phyloP scores from a whole-genome alignment of 306 rosid genomes.

The Biancaea sappan region DNA sequence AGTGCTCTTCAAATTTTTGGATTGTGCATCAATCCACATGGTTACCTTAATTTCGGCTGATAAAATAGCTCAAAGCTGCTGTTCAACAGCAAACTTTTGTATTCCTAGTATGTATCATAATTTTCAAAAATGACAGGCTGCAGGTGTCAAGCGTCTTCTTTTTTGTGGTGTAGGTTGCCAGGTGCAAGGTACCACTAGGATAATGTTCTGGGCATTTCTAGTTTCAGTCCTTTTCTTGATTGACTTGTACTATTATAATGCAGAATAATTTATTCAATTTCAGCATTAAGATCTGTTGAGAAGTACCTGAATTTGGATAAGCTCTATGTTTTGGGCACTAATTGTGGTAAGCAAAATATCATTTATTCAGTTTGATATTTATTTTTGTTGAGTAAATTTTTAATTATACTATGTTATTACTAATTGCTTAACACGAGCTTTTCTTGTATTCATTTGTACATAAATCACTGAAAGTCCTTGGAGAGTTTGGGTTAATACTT shows the following conservation, averaged over 20 bases:
- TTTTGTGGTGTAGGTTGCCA: constrained; percentile 99
- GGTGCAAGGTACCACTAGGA: constrained; percentile 75
- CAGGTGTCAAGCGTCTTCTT: constrained; percentile 94
- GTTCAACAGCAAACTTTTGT: background rate
- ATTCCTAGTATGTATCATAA: constrained; percentile 10
- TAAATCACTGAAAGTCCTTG: background rate
- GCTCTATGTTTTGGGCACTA: constrained; percentile 96
- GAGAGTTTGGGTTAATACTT: constrained; percentile 14
- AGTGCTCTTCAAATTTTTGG: background rate
- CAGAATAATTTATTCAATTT: constrained; percentile 94
- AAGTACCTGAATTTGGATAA: constrained; percentile 86
- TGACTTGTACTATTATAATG: constrained; percentile 87
- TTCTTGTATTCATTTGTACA: background rate
- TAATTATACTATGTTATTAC: background rate
- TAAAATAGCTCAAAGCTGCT: background rate
- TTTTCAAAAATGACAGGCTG: constrained; percentile 66
- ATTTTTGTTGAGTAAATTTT: background rate
- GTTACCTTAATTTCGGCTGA: background rate
- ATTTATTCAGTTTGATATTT: constrained; percentile 4
- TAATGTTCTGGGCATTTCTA: constrained; percentile 16
- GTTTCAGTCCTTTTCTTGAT: constrained; percentile 46
- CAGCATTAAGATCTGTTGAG: constrained; percentile 98
- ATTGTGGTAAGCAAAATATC: constrained; percentile 70
- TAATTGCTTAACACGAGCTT: background rate
- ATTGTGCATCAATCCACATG: background rate